Conservation (phyloP, 192 early-diverging fungal species). For the Coemansia sp. region DNA sequence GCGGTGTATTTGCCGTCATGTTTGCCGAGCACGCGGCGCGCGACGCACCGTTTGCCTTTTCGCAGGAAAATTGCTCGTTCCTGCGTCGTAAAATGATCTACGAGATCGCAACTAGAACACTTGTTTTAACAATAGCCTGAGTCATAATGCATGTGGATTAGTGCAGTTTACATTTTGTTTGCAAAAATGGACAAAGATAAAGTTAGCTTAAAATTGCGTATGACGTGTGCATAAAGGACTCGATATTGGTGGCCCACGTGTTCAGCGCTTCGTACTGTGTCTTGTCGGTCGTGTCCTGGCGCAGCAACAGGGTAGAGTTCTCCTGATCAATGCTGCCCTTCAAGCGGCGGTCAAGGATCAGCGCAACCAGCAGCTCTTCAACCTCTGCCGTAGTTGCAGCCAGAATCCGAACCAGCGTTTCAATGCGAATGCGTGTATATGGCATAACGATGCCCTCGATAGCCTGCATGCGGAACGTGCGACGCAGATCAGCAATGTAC, state of each 20-base stretch:
- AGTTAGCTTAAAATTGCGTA: conserved; percentile 8
- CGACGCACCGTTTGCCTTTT: conserved; percentile 65
- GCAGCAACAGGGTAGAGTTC: conserved; percentile 44
- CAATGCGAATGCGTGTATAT: conserved; percentile 88
- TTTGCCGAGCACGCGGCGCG: conserved; percentile 78
- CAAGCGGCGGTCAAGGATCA: conserved; percentile 89
- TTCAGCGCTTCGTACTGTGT: conserved; percentile 37
- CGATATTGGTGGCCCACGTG: conserved; percentile 35
- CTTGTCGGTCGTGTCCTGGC: conserved; percentile 34
- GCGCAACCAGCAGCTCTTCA: conserved; percentile 79
- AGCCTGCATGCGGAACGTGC: conserved; percentile 91
- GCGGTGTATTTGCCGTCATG: conserved; percentile 89
- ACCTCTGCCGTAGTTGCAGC: conserved; percentile 75
- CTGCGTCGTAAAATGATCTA: conserved; percentile 72
- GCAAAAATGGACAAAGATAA: neutral
- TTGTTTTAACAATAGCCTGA: conserved; percentile 10
- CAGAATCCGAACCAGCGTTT: conserved; percentile 78
- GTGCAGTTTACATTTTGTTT: neutral
- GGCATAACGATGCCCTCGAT: conserved; percentile 81
- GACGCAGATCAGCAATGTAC: conserved; percentile 89
- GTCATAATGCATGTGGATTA: no score
- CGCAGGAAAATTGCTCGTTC: conserved; percentile 69
- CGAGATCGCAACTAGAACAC: conserved; percentile 64
- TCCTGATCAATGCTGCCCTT: conserved; percentile 89
- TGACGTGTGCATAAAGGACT: conserved; percentile 20